Percentiles rank a stretch among this genome's conserved stretches.
phyloP scores from a whole-genome alignment of 371 early-diverging fungal genomes.

The Zychaea mexicana region DNA sequence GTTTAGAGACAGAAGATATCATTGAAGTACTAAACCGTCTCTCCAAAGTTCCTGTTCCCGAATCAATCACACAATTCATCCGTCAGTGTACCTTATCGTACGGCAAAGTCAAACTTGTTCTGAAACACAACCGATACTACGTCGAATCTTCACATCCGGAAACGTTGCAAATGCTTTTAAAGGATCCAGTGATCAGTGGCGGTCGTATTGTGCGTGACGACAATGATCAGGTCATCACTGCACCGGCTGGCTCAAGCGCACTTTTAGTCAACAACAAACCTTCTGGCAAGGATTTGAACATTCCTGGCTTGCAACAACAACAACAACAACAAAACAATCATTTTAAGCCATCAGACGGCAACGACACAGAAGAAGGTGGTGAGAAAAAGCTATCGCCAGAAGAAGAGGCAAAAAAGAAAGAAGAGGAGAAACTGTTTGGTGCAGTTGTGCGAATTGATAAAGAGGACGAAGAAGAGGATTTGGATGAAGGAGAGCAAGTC shows the following conservation, averaged over 20 bases:
- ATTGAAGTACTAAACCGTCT: constrained; percentile 91
- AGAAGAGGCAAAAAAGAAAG: constrained; percentile 36
- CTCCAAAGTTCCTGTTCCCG: constrained; percentile 89
- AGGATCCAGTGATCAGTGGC: constrained; percentile 77
- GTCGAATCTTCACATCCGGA: constrained; percentile 91
- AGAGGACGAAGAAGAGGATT: constrained; percentile 76
- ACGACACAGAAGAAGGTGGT: constrained; percentile 18
- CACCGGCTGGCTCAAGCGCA: constrained; percentile 27
- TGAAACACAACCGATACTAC: constrained; percentile 95
- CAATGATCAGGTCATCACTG: constrained; percentile 38
- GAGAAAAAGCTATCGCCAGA: constrained; percentile 27
- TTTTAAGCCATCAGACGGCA: no score
- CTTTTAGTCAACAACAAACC: constrained; percentile 50
- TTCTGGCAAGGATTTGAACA: constrained; percentile 61
- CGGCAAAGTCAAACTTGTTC: constrained; percentile 97
- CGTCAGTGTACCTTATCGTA: constrained; percentile 91
- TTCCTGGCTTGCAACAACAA: constrained; percentile 59
- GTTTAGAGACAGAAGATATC: constrained; percentile 95
- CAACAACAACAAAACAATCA: constrained; percentile 33
- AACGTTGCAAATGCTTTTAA: constrained; percentile 81
- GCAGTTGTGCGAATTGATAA: constrained; percentile 63
- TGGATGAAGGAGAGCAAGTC: constrained; percentile 70
- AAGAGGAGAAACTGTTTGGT: constrained; percentile 58
- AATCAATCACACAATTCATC: constrained; percentile 87
- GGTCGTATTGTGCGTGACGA: constrained; percentile 67